Evolutionary conservation across 371 early-diverging fungal genomes (phyloP).

Genomic region (Dichotomocladium elegans): DNA sequence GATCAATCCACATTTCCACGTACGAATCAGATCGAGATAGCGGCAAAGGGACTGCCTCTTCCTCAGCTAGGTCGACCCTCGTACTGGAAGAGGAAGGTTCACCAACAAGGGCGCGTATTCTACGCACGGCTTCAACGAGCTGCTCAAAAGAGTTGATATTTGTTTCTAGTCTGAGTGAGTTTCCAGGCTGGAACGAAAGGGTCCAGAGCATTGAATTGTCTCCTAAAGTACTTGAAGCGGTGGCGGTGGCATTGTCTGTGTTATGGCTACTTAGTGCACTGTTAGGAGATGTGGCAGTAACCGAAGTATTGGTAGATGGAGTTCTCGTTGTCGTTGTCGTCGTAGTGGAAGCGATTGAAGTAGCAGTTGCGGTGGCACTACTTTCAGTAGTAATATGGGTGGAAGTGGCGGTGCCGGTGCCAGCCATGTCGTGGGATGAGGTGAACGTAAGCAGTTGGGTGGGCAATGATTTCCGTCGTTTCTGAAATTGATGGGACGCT

Average conservation of each 20-base stretch:
- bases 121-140: constrained; percentile 44
- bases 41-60: background rate
- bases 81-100: constrained; percentile 1
- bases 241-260: too few species aligned
- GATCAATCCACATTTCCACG: constrained; percentile 10
- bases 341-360: background rate
- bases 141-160: constrained; percentile 49
- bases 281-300: background rate
- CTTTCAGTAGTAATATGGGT: background rate
- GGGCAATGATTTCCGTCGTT: constrained; percentile 15
- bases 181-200: constrained; percentile 37
- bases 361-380: constrained; percentile 3
- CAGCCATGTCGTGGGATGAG: too few species aligned
- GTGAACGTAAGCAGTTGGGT: too few species aligned
- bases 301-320: background rate
- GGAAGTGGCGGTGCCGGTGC: background rate
- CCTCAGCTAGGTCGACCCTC: background rate
- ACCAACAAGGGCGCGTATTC: constrained; percentile 29
- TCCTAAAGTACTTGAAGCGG: background rate
- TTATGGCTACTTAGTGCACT: too few species aligned
- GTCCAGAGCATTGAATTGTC: constrained; percentile 38
- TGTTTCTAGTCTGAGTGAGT: constrained; percentile 39
- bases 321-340: background rate
- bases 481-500: constrained; percentile 38
- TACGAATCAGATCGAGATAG: constrained; percentile 1